A percentile compares a stretch with the other conserved stretches of the same genome.
Evolutionary conservation across 2,329 filamentous ascomycete species (phyloP).

Genomic region (Gnomoniopsis smithogilvyi): DNA sequence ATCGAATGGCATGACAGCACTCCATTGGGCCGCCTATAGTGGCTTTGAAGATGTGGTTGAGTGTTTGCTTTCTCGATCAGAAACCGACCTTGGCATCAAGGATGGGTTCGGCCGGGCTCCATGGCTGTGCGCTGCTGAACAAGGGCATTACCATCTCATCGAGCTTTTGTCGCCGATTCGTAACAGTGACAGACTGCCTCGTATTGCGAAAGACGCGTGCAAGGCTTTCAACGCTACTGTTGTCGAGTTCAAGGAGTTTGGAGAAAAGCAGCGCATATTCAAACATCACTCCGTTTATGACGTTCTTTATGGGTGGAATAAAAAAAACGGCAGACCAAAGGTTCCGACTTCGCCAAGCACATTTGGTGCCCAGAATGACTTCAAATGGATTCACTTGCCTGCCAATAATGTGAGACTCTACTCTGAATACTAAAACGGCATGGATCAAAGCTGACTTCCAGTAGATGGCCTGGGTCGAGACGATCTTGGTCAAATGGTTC

Average conservation of each 20-base stretch:
- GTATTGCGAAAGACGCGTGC: slow-evolving; percentile 41
- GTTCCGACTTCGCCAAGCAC: slow-evolving; percentile 42
- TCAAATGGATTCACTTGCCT: slow-evolving; percentile 51
- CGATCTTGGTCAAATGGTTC: slow-evolving; percentile 61
- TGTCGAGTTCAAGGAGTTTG: slow-evolving; percentile 47
- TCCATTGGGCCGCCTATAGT: slow-evolving; percentile 51
- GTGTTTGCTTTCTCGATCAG: slow-evolving; percentile 34
- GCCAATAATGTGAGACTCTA: slow-evolving; percentile 44
- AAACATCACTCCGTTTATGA: slow-evolving; percentile 45
- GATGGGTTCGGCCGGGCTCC: slow-evolving; percentile 38
- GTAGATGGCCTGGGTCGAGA: slow-evolving; percentile 56
- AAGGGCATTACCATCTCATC: slow-evolving; percentile 32
- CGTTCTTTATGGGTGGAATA: slow-evolving; percentile 47
- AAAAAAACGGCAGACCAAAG: slow-evolving; percentile 41
- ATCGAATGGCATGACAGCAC: slow-evolving; percentile 49
- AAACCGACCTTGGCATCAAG: slow-evolving; percentile 30
- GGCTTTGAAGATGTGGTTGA: slow-evolving; percentile 41
- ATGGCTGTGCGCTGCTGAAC: slow-evolving; percentile 40
- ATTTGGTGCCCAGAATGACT: slow-evolving; percentile 37
- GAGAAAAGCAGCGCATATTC: slow-evolving; percentile 38
- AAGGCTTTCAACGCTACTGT: slow-evolving; percentile 48
- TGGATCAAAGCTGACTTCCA: background rate
- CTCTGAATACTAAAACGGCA: slow-evolving; percentile 27
- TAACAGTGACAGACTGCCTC: slow-evolving; percentile 30
- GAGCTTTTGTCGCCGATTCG: slow-evolving; percentile 34